Percentiles rank a stretch among this genome's conserved stretches.
phyloP scores from a whole-genome alignment of 768 basidiomycete species.

The Trametes maxima region DNA sequence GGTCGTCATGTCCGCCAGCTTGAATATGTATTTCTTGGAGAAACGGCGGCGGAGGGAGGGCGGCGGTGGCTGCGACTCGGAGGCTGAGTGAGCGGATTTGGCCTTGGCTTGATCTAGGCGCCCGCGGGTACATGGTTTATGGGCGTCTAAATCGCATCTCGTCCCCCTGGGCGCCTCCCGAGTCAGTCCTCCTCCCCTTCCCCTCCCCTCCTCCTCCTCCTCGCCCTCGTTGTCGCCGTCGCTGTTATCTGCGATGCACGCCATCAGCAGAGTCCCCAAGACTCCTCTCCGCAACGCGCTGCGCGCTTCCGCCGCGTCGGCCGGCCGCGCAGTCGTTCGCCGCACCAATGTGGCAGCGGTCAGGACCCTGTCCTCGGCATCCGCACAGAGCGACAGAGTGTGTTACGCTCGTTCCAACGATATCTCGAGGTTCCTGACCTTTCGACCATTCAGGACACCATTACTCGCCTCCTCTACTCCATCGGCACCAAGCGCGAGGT shows the following conservation, averaged over 20 bases:
- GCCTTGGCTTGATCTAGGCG: conserved; percentile 4
- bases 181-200: neutral
- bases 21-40: neutral
- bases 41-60: neutral
- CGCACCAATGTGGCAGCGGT: conserved; percentile 11
- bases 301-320: conserved; percentile 51
- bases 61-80: neutral
- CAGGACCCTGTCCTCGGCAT: conserved; percentile 45
- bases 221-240: conserved; percentile 1
- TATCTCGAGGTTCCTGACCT: neutral
- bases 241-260: conserved; percentile 33
- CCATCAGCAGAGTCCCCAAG: conserved; percentile 27
- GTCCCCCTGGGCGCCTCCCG: neutral
- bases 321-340: conserved; percentile 41
- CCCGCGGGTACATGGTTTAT: conserved; percentile 1
- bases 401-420: conserved; percentile 28
- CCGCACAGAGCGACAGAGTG: conserved; percentile 77
- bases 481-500: conserved; percentile 97
- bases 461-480: conserved; percentile 94
- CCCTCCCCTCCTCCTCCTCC: neutral
- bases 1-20: neutral
- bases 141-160: too few relatives aligned
- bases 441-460: conserved; percentile 77
- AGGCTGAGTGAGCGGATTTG: neutral
- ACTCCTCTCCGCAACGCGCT: conserved; percentile 28